Base-by-base conservation (phyloP, 768 basidiomycete species). In the Cyathus striatus region DNA sequence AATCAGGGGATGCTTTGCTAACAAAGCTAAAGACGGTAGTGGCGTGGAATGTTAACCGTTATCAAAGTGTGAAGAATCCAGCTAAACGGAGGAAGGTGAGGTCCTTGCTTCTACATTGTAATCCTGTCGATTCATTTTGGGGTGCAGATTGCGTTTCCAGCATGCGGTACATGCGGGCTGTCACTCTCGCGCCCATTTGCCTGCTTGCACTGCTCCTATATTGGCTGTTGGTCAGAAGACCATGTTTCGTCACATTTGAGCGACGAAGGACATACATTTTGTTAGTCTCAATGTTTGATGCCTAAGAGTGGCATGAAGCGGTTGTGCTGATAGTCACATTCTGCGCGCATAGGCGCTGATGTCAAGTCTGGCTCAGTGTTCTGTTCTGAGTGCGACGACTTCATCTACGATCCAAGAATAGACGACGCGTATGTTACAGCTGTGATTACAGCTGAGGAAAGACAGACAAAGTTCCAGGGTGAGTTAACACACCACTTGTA, bases 331-430 rank as follows among this genome's bases (percentile, higher is more conserved):
- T 33, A 4, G 21, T 45, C 37, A 24, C 18, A 27, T 32, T 44
- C 23, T 27, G 27, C 27, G 10, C n/a, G 22, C 34, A 6, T 51
- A 93, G 91, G 84, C 53, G 77, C 79, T 21, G 90, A 94, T 58
- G 68, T 78, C 3, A 78, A 76, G 49, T 76, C 81, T 0, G 91
- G 92, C n/a, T 68, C 70, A 7, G 64, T 93, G 2, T 93, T 77
- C 54, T 94, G 92, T 57, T 58, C 65, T 2, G 65, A 72, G 24
- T 94, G 91, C 63, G 71, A 82, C 26, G 85, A 92, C 56, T 83
- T 90, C 46, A 72, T 90, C 18, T 84, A 83, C 50, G 69, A 86
- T 48, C 49, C 71, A 10, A 59, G 55, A 2, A 54, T 90, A 25
- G 78, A 80, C 30, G 58, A 62, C 6, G 43, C 75, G 6, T 68